These are phyloP conservation scores for Aspergillus neotritici DNA, from an alignment of 2,329 filamentous ascomycete species.

Conservation along the genomic window DNA sequence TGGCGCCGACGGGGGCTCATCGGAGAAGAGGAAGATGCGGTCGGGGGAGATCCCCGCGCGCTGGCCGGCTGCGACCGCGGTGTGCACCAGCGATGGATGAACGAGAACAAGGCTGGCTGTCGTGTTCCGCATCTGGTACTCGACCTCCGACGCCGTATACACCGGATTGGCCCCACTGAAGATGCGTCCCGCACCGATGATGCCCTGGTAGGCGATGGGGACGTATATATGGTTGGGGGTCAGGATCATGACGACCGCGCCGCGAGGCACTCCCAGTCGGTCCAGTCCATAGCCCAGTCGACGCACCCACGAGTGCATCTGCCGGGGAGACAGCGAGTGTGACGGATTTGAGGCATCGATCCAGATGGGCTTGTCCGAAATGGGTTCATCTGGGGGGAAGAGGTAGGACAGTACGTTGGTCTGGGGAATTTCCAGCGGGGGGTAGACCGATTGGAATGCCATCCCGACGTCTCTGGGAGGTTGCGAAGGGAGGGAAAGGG, in stretches of 20 bases:
- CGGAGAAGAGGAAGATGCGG: slow-evolving; percentile 7
- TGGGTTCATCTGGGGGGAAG: slow-evolving; percentile 6
- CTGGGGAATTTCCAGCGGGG: slow-evolving; percentile 2
- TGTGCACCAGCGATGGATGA: slow-evolving; percentile 3
- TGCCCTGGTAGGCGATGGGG: slow-evolving; percentile 8
- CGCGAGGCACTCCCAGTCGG: not conserved
- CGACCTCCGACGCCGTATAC: slow-evolving; percentile 6
- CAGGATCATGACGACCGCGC: slow-evolving; percentile 7
- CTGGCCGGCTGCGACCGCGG: not conserved
- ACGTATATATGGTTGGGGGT: slow-evolving; percentile 11
- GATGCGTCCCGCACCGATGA: slow-evolving; percentile 7
- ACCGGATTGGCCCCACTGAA: slow-evolving; percentile 9
- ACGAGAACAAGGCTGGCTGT: slow-evolving; percentile 3
- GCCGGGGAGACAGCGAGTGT: slow-evolving; percentile 7
- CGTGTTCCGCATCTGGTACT: slow-evolving; percentile 6
- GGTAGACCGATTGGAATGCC: slow-evolving; percentile 4
- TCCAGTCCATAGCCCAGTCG: slow-evolving; percentile 8
- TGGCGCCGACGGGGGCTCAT: not conserved
- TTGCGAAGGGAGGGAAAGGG: too few species aligned
- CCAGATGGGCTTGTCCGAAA: slow-evolving; percentile 8
- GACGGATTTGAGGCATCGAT: slow-evolving; percentile 7
- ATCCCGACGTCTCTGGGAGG: not conserved
- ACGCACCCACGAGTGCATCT: slow-evolving; percentile 7
- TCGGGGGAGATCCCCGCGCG: slow-evolving; percentile 2
- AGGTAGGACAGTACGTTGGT: slow-evolving; percentile 10